These are phyloP conservation scores for Lathyrus oleraceus DNA, from an alignment of 306 rosid species.

Conservation along the genomic window DNA sequence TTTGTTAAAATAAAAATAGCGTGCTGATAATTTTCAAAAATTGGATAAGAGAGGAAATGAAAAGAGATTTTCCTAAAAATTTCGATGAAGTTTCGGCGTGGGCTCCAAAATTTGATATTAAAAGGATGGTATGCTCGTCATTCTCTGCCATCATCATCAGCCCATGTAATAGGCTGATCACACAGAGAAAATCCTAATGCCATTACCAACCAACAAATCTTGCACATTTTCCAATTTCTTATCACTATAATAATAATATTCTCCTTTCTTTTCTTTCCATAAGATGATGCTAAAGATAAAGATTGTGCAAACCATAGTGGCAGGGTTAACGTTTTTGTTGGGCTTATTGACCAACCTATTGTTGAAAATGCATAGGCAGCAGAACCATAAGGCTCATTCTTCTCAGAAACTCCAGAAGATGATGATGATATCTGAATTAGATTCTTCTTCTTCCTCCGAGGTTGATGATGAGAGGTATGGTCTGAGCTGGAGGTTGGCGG, in stretches of 20 bases:
- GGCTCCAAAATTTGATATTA: no score
- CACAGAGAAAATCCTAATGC: neutral
- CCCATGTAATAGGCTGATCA: no score
- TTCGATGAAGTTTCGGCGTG: no score
- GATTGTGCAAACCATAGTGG: constrained; percentile 39
- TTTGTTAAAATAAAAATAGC: no score
- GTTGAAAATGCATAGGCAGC: neutral
- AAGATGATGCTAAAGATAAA: constrained; percentile 21
- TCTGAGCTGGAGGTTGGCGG: constrained; percentile 68
- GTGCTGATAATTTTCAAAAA: neutral
- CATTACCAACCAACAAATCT: neutral
- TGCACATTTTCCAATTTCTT: neutral
- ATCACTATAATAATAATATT: neutral
- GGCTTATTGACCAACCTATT: constrained; percentile 29
- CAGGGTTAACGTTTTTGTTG: constrained; percentile 32
- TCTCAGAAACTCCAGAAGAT: neutral
- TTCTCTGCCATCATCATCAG: no score
- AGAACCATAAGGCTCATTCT: neutral
- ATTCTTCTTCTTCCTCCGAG: neutral
- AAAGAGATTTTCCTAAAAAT: no score
- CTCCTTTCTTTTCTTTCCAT: neutral
- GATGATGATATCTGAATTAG: neutral
- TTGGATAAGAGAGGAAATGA: neutral
- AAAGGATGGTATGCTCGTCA: no score
- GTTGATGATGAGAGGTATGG: constrained; percentile 34